Evolutionary conservation across 2,329 filamentous ascomycete genomes (phyloP).

Genomic region (Colletotrichum paranaense): DNA sequence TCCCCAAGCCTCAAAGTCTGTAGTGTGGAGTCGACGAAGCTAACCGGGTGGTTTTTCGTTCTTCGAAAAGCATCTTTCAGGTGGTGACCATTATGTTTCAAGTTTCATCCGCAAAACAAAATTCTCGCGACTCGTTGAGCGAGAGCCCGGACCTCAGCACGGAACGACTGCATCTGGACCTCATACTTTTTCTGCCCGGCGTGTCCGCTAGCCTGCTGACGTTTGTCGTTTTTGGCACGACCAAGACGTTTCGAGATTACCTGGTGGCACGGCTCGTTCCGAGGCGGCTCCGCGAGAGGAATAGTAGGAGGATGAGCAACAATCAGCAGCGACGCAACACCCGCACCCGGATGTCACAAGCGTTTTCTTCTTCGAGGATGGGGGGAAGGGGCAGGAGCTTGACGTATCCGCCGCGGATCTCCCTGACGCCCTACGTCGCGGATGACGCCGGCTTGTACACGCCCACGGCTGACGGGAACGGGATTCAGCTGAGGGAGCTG

Average conservation of each 20-base stretch:
- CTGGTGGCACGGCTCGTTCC: slow-evolving; percentile 38
- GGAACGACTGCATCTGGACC: slow-evolving; percentile 35
- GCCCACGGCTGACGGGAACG: neutral
- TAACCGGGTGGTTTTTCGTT: slow-evolving; percentile 4
- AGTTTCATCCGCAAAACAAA: slow-evolving; percentile 45
- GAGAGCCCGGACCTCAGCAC: slow-evolving; percentile 47
- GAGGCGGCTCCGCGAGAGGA: neutral
- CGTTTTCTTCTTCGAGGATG: slow-evolving; percentile 11
- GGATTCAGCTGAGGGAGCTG: slow-evolving; percentile 22
- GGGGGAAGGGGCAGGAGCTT: neutral
- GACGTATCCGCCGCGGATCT: slow-evolving; percentile 13
- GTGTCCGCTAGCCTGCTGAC: slow-evolving; percentile 39
- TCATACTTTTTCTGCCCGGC: slow-evolving; percentile 41
- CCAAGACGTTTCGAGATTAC: slow-evolving; percentile 39
- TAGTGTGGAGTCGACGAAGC: neutral
- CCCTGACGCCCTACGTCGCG: slow-evolving; percentile 10
- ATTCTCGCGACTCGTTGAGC: slow-evolving; percentile 43
- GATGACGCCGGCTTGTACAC: slow-evolving; percentile 7
- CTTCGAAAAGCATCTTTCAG: slow-evolving; percentile 47
- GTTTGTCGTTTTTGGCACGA: slow-evolving; percentile 42
- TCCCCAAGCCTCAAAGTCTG: neutral
- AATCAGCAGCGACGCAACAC: neutral
- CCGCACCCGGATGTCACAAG: neutral
- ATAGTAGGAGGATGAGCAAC: neutral
- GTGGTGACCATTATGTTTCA: slow-evolving; percentile 51